A percentile compares a stretch with the other conserved stretches of the same genome.
Conservation (phyloP, 345 rosid species). For the Camelina neglecta region DNA sequence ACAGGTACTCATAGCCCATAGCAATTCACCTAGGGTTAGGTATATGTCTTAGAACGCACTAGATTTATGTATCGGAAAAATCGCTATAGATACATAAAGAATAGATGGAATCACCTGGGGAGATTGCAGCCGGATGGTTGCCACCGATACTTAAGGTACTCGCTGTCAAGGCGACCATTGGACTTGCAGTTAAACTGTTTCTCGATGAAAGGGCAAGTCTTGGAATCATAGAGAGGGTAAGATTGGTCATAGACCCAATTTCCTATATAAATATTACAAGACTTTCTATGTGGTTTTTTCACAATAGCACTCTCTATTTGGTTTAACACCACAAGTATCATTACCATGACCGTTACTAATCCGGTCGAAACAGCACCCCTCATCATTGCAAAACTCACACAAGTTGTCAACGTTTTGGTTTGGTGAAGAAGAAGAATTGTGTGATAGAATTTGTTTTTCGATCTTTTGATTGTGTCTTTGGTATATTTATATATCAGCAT, state of each 20-base stretch:
- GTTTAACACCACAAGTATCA: slow-evolving; percentile 36
- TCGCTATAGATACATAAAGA: not conserved
- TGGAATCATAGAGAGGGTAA: slow-evolving; percentile 56
- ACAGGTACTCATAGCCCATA: not conserved
- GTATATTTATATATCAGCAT: too few species aligned
- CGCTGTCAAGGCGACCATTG: slow-evolving; percentile 62
- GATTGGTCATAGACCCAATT: slow-evolving; percentile 66
- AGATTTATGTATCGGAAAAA: not conserved
- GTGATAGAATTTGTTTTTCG: slow-evolving; percentile 7
- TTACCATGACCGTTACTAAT: slow-evolving; percentile 29
- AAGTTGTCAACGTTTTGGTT: slow-evolving; percentile 34
- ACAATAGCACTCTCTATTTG: slow-evolving; percentile 34
- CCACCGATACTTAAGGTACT: slow-evolving; percentile 73
- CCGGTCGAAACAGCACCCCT: slow-evolving; percentile 31
- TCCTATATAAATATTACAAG: slow-evolving; percentile 52
- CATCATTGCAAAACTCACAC: slow-evolving; percentile 38
- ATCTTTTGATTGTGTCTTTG: too few species aligned
- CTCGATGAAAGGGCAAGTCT: slow-evolving; percentile 58
- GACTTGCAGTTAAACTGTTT: slow-evolving; percentile 59
- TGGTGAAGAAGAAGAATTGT: slow-evolving; percentile 39
- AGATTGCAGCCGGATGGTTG: slow-evolving; percentile 58
- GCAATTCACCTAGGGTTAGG: not conserved
- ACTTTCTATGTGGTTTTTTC: slow-evolving; percentile 6
- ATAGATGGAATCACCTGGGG: slow-evolving; percentile 50
- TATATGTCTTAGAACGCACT: not conserved